phyloP scores from a whole-genome alignment of 108 stramenopile genomes.

The Fistulifera pelliculosa region DNA sequence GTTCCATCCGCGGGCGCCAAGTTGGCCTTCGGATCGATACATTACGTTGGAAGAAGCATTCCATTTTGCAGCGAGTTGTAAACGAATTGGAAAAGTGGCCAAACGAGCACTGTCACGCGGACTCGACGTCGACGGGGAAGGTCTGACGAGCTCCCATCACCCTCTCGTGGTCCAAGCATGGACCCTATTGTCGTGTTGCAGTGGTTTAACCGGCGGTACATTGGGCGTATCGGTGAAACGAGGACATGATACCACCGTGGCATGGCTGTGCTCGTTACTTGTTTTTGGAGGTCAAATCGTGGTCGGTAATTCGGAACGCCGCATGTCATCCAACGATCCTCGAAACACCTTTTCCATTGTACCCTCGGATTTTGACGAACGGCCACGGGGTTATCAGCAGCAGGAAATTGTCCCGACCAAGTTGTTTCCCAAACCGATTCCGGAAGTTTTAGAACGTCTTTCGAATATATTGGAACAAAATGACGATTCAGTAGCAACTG shows the following conservation, averaged over 20 bases:
- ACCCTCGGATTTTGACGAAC: constrained; percentile 57
- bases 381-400: constrained; percentile 38
- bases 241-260: constrained; percentile 66
- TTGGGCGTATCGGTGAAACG: constrained; percentile 65
- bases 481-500: constrained; percentile 2
- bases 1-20: constrained; percentile 28
- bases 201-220: constrained; percentile 65
- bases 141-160: background rate
- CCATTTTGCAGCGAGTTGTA: constrained; percentile 81
- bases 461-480: constrained; percentile 27
- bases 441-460: constrained; percentile 53
- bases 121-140: background rate
- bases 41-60: constrained; percentile 59
- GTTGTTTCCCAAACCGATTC: constrained; percentile 66
- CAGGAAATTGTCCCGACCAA: constrained; percentile 33
- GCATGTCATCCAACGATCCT: constrained; percentile 11
- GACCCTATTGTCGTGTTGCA: constrained; percentile 63
- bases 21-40: constrained; percentile 77
- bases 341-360: constrained; percentile 5
- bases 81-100: constrained; percentile 70
- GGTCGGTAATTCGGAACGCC: constrained; percentile 43
- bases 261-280: constrained; percentile 56
- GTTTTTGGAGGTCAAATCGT: constrained; percentile 61
- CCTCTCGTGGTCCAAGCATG: constrained; percentile 38
- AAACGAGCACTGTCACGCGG: constrained; percentile 9